Evolutionary conservation across 345 rosid genomes (phyloP), one percentile per base, ranked within the genome.

Genomic region (Pugionium dolabratum): DNA sequence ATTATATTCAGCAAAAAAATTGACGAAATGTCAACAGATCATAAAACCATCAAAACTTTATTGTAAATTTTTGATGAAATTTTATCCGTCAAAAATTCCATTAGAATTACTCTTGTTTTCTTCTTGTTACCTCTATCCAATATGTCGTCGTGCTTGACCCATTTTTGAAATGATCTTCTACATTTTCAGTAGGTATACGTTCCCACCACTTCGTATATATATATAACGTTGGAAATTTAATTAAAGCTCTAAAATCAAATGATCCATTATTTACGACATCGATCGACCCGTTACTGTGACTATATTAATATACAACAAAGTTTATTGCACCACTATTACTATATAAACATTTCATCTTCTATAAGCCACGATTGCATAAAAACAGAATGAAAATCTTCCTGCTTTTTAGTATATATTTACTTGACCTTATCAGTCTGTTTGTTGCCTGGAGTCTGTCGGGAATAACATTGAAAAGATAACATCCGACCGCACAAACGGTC

Each of bases 401-500:
- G 5, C 45, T 41, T 10, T 41, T 41, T 10, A 41, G 18, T 18
- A 41, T 10, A 41, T 10, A 26, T 7, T 47, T 18, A 18, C 32
- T 27, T 47, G 32, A 7, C n/a, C 34, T 28, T 5, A 49, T 49
- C 11, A 49, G 33, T 28, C 33, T 49, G 8, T 36, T 8, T 29
- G 48, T 36, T 67, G 56, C 49, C 40, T 30, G 57, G 29, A 39
- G 1, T 43, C 9, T 69, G 67, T 52, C 74, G 73, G 53, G 4
- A 1, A 69, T 50, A 59, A 27, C 52, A 69, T 51, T 69, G 45
- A 69, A 50, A 59, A 5, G 4, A 41, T 33, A 49, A 69, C 4
- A 69, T 11, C 52, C 66, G 43, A 40, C 67, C 54, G 67, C 67
- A 59, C 30, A 60, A 43, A 69, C 61, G 74, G 74, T 52, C 74